These are phyloP conservation scores for Periglandula ipomoeae DNA, from an alignment of 2,329 filamentous ascomycete genomes.

Conservation along the genomic window DNA sequence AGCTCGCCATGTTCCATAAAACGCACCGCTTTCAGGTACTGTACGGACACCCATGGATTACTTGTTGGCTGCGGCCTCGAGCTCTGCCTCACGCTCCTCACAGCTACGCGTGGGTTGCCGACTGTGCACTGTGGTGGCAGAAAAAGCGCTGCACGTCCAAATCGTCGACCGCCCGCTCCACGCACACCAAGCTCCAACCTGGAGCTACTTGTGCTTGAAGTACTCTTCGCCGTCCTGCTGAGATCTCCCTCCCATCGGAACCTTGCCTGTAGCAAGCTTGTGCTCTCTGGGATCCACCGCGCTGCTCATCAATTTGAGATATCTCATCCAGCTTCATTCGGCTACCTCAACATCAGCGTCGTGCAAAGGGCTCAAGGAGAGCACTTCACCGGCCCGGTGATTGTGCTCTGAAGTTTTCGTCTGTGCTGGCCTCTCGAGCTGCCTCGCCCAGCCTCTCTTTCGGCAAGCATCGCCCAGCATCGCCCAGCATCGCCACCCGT, in stretches of 20 bases:
- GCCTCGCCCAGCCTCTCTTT: not conserved
- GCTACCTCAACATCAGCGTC: conserved; percentile 5
- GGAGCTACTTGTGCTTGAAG: conserved; percentile 32
- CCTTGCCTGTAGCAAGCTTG: conserved; percentile 10
- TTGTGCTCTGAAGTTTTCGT: conserved; percentile 2
- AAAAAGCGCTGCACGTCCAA: conserved; percentile 27
- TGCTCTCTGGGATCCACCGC: conserved; percentile 8
- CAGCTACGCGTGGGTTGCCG: too few species aligned
- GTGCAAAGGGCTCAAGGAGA: conserved; percentile 5
- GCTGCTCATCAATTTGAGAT: conserved; percentile 2
- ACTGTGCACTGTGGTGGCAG: not conserved
- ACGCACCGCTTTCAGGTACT: too few species aligned
- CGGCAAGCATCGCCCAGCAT: conserved; percentile 5
- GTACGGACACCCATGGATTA: too few species aligned
- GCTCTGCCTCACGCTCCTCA: too few species aligned
- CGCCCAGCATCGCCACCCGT: conserved; percentile 2
- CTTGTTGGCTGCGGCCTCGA: too few species aligned
- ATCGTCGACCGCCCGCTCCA: conserved; percentile 25
- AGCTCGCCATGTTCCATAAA: too few species aligned
- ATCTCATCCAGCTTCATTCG: conserved; percentile 1
- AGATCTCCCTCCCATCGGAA: conserved; percentile 13
- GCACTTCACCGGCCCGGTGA: not conserved
- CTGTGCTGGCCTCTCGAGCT: too few species aligned
- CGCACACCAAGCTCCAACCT: conserved; percentile 13
- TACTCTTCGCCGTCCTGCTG: conserved; percentile 20